Conservation (phyloP, 768 basidiomycete species). For the Pisolithus orientalis region DNA sequence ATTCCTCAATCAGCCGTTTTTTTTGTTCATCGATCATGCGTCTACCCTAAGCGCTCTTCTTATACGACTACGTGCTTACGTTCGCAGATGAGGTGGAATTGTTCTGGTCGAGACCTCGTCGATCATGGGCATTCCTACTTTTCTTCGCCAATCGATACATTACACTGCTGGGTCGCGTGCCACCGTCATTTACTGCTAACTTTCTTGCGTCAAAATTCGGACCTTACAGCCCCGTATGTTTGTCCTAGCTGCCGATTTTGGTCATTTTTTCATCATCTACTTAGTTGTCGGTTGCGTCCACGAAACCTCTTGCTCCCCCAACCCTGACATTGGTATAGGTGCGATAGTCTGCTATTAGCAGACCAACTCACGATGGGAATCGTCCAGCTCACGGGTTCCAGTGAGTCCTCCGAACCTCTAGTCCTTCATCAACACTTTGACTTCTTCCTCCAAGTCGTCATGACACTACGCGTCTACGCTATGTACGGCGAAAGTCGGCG, state of each 20-base stretch:
- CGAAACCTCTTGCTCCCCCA: not conserved
- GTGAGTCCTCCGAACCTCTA: not conserved
- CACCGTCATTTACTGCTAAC: slow-evolving; percentile 29
- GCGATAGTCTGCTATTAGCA: not conserved
- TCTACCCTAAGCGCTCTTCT: slow-evolving; percentile 18
- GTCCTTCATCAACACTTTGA: no score
- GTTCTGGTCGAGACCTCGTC: slow-evolving; percentile 33
- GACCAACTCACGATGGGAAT: slow-evolving; percentile 1
- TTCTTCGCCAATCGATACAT: slow-evolving; percentile 41
- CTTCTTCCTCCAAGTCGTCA: slow-evolving; percentile 5
- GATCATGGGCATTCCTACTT: slow-evolving; percentile 29
- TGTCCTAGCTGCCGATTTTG: not conserved
- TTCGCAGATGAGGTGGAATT: slow-evolving; percentile 35
- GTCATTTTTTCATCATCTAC: not conserved
- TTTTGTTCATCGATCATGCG: not conserved
- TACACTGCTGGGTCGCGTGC: slow-evolving; percentile 32
- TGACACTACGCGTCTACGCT: slow-evolving; percentile 18
- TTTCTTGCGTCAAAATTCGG: slow-evolving; percentile 18
- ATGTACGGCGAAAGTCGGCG: slow-evolving; percentile 7
- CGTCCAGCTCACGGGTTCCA: slow-evolving; percentile 5
- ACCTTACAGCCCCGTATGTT: slow-evolving; percentile 1
- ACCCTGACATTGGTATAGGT: slow-evolving; percentile 1
- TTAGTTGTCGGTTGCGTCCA: slow-evolving; percentile 8
- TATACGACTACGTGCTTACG: slow-evolving; percentile 44
- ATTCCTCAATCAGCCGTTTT: not conserved